These are phyloP conservation scores for Parietaria judaica DNA, from an alignment of 306 rosid species.

Conservation along the genomic window DNA sequence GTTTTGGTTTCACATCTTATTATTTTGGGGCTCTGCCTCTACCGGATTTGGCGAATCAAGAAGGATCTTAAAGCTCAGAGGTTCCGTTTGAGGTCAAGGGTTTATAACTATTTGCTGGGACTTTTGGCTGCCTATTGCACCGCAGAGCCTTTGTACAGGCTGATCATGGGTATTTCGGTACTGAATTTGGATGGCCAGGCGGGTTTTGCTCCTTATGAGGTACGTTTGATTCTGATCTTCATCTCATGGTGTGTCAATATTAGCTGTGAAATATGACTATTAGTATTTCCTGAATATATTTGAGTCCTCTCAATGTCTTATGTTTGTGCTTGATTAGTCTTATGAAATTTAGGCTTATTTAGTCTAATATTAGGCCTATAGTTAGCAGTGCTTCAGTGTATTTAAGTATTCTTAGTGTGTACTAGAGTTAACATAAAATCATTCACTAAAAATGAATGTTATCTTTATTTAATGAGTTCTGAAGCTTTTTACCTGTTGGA, in stretches of 20 bases:
- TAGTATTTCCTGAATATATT: neutral
- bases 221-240: slow-evolving; percentile 22
- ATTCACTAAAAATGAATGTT: too few species aligned
- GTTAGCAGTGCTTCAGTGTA: too few species aligned
- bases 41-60: slow-evolving; percentile 66
- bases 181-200: slow-evolving; percentile 75
- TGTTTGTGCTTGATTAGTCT: too few species aligned
- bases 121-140: slow-evolving; percentile 58
- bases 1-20: slow-evolving; percentile 54
- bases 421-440: too few species aligned
- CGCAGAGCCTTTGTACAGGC: slow-evolving; percentile 76
- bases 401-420: too few species aligned
- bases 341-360: too few species aligned
- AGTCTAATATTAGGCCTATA: too few species aligned
- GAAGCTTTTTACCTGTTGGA: neutral
- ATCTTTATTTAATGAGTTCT: too few species aligned
- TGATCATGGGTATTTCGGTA: slow-evolving; percentile 72
- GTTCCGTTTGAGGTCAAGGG: slow-evolving; percentile 63
- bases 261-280: neutral
- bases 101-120: slow-evolving; percentile 65
- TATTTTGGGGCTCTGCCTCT: slow-evolving; percentile 62
- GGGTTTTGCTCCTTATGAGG: slow-evolving; percentile 90
- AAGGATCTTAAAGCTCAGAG: slow-evolving; percentile 61
- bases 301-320: too few species aligned
- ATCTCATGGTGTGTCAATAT: neutral